Evolutionary conservation across 2,329 filamentous ascomycete genomes (phyloP).

Genomic region (Pseudogymnoascus sp.): DNA sequence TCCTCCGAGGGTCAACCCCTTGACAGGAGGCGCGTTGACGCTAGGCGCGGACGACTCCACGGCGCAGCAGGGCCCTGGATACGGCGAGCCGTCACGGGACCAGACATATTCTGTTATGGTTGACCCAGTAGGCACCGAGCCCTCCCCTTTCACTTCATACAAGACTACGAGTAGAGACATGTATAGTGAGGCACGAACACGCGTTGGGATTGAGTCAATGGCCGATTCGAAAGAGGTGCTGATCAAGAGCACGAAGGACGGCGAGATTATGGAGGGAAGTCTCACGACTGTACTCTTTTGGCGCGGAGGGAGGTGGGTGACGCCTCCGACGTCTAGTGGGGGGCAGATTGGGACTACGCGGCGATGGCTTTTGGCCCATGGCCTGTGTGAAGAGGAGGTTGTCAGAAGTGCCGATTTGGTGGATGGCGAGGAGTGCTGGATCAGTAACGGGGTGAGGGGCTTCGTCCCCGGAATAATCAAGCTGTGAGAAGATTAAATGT

Average conservation of each 20-base stretch:
- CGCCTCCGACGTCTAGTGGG: constrained; percentile 67
- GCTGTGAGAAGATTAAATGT: constrained; percentile 11
- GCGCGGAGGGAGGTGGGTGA: constrained; percentile 66
- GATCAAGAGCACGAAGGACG: constrained; percentile 52
- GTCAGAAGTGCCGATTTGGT: constrained; percentile 52
- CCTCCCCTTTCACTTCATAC: constrained; percentile 65
- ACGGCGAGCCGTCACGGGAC: constrained; percentile 20
- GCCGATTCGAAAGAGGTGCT: constrained; percentile 61
- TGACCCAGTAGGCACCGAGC: constrained; percentile 42
- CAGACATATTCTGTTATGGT: constrained; percentile 41
- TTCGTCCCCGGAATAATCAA: constrained; percentile 48
- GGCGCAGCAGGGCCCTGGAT: not conserved
- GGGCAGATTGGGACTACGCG: constrained; percentile 78
- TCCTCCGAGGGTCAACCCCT: constrained; percentile 19
- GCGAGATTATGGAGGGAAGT: constrained; percentile 76
- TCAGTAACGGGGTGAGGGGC: constrained; percentile 81
- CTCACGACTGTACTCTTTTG: constrained; percentile 77
- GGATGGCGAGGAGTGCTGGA: constrained; percentile 72
- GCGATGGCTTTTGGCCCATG: constrained; percentile 68
- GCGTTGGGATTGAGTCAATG: constrained; percentile 44
- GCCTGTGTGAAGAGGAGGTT: constrained; percentile 60
- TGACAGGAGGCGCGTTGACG: constrained; percentile 24
- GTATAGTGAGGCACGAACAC: constrained; percentile 62
- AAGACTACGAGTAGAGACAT: constrained; percentile 71
- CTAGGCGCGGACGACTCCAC: constrained; percentile 18